A percentile compares a stretch with the other conserved stretches of the same genome.
Conservation (phyloP, 768 basidiomycete genomes). For the Panellus pusillus region DNA sequence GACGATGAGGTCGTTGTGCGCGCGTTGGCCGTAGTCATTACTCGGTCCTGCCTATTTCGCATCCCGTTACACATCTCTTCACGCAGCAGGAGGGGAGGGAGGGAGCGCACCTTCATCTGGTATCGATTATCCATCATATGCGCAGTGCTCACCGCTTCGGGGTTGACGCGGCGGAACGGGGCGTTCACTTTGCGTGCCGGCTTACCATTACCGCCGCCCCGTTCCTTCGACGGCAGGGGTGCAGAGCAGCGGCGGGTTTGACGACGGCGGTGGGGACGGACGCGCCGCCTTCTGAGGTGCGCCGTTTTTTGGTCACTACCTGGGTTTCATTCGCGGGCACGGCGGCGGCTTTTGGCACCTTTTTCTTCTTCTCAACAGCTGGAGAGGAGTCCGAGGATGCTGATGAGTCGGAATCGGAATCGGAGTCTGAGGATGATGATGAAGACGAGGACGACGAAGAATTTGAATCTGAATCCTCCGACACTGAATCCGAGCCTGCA, state of each 20-base stretch:
- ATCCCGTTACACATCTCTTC: neutral
- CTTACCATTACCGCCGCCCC: conserved; percentile 26
- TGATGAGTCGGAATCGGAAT: conserved; percentile 14
- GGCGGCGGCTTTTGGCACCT: conserved; percentile 4
- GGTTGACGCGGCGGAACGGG: conserved; percentile 81
- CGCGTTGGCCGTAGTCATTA: conserved; percentile 87
- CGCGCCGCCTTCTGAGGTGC: conserved; percentile 49
- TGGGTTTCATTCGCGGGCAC: conserved; percentile 28
- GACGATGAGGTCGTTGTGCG: conserved; percentile 84
- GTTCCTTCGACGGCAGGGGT: conserved; percentile 5
- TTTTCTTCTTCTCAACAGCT: conserved; percentile 12
- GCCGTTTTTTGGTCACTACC: conserved; percentile 58
- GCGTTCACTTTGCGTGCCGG: conserved; percentile 46
- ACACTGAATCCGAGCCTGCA: conserved; percentile 21
- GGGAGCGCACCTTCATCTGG: conserved; percentile 63
- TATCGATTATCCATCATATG: conserved; percentile 71
- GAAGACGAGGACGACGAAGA: conserved; percentile 16
- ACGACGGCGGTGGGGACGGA: conserved; percentile 48
- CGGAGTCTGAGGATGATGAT: conserved; percentile 26
- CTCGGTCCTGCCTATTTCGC: conserved; percentile 51
- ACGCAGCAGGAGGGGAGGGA: neutral
- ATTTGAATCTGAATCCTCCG: conserved; percentile 33
- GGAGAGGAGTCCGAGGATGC: neutral
- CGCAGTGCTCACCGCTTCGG: conserved; percentile 47
- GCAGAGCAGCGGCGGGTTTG: conserved; percentile 9